A percentile compares a stretch with the other conserved stretches of the same genome.
These are phyloP conservation scores for Elsinoe batatas DNA, from an alignment of 2,329 filamentous ascomycete genomes.

Conservation along the genomic window DNA sequence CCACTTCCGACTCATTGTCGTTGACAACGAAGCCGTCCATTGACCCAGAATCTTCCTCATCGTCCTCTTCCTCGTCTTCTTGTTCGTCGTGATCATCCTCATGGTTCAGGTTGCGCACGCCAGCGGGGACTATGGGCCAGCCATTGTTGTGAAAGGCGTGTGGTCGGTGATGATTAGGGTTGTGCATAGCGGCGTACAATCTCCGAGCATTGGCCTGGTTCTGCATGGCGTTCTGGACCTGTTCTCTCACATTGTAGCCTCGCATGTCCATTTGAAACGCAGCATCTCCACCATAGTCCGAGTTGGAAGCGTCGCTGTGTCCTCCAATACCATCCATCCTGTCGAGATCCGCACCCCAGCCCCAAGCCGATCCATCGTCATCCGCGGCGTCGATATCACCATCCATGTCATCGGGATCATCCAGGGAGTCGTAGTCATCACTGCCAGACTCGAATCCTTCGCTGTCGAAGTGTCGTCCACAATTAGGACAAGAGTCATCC, in stretches of 20 bases:
- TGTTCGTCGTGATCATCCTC: slow-evolving; percentile 16
- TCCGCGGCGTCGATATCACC: slow-evolving; percentile 32
- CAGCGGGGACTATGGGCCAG: background rate
- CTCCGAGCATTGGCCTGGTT: background rate
- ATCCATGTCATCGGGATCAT: slow-evolving; percentile 15
- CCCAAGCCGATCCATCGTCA: slow-evolving; percentile 32
- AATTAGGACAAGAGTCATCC: slow-evolving; percentile 48
- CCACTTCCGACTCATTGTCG: slow-evolving; percentile 17
- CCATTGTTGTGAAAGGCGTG: background rate
- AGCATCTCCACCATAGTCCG: background rate
- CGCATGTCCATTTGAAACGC: background rate
- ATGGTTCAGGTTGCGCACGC: background rate
- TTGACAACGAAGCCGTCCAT: slow-evolving; percentile 18
- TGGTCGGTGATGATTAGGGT: background rate
- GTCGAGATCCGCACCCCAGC: slow-evolving; percentile 2
- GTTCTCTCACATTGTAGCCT: background rate
- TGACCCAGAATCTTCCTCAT: slow-evolving; percentile 13
- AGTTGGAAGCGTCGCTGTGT: background rate
- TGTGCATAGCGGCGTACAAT: background rate
- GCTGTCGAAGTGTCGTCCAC: slow-evolving; percentile 42
- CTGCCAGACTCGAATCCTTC: slow-evolving; percentile 39
- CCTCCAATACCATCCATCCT: background rate
- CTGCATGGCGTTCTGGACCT: background rate
- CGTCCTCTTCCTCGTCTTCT: slow-evolving; percentile 16
- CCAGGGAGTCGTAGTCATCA: slow-evolving; percentile 29